Base-by-base conservation (phyloP, 306 rosid species). In the Urtica urens region DNA sequence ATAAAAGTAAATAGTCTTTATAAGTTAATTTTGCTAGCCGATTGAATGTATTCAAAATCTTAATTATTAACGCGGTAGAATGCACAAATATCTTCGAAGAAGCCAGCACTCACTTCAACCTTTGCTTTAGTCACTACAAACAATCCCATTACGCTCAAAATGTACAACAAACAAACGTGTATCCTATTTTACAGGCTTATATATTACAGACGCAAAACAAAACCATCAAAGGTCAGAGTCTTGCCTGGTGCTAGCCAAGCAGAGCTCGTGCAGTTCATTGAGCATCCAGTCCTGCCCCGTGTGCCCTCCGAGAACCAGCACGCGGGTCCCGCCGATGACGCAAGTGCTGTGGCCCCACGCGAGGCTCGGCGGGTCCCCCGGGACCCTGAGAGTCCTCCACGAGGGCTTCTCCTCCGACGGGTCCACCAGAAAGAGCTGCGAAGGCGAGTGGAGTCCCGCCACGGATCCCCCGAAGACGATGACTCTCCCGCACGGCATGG, bases 331-430 rank as follows among this genome's bases (percentile, higher is more conserved):
- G 56, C 99, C 96, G 50, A 92, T 93, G 60, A 92, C 94, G 48
- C 95, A 81, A 35, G 97, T 88, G 72, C 93, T 81, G 63, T 88
- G 97, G 29, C 97, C 99, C 99, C 99, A 92, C 6, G 99, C 81
- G 73, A 79, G 85, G 54, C 85, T 92, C 6, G 99, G 99, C 5
- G 94, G 96, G 53, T 82, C 81, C 50, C 99, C 96, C 0, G 97
- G 97, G 57, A 77, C 97, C 18, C 77, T 84, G 49, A 88, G 93
- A 56, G 81, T 85, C 67, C 99, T 77, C 96, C 96, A 92, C 2
- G 99, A 66, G 3, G 99, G 99, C 59, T 92, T 92, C 73, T 92
- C 99, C 57, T 92, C 99, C 1, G 96, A 52, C 8, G 99, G 94
- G 66, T 92, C 96, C 81, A 92, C 75, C 30, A 92, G 86, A 73